These are phyloP conservation scores for Eucalyptus decipiens DNA, from an alignment of 345 rosid genomes.

Conservation along the genomic window DNA sequence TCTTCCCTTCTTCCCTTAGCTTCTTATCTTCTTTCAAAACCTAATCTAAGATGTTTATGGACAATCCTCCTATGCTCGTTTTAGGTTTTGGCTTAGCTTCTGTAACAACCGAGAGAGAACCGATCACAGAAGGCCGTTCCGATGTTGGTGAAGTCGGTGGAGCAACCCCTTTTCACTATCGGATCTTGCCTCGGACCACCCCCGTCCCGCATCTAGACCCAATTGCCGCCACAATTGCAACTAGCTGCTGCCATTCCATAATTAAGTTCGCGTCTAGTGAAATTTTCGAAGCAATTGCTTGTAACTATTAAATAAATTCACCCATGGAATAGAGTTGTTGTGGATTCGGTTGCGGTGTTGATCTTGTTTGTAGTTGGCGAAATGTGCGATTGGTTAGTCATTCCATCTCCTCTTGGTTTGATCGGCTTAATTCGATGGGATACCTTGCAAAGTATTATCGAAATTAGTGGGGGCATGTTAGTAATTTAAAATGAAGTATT, in stretches of 20 bases:
- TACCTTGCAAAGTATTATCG: not conserved
- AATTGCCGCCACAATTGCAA: not conserved
- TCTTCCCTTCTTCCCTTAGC: no score
- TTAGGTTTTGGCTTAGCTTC: not conserved
- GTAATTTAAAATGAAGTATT: not conserved
- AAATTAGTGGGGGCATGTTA: not conserved
- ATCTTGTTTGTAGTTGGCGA: not conserved
- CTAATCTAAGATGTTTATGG: not conserved
- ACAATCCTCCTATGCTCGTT: not conserved
- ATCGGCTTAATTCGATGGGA: not conserved
- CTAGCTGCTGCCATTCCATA: not conserved
- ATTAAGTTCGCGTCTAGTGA: not conserved
- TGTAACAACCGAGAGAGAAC: not conserved
- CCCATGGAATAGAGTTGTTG: not conserved
- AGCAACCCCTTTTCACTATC: not conserved
- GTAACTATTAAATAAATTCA: not conserved
- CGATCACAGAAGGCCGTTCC: not conserved
- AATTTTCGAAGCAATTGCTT: not conserved
- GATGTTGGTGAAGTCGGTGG: accelerated
- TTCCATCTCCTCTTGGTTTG: not conserved
- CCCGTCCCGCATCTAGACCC: not conserved
- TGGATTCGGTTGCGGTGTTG: not conserved
- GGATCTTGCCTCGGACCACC: not conserved
- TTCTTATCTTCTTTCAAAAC: no score
- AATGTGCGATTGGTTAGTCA: not conserved